A percentile compares a stretch with the other conserved stretches of the same genome.
These are phyloP conservation scores for Pestalotiopsis sp. DNA, from an alignment of 2,329 filamentous ascomycete species.

Conservation along the genomic window DNA sequence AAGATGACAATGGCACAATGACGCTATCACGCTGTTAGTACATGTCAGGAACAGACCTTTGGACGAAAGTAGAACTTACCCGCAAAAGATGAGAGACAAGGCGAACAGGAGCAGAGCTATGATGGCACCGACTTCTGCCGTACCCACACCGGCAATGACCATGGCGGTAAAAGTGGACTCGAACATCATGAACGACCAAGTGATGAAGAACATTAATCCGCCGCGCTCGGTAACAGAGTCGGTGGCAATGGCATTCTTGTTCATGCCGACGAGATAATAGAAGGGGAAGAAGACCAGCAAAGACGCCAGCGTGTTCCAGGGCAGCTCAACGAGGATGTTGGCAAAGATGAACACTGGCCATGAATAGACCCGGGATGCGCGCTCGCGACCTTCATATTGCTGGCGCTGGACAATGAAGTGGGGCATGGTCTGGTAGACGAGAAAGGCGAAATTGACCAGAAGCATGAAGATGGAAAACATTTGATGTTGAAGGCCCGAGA, in stretches of 20 bases:
- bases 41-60: neutral
- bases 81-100: constrained; percentile 75
- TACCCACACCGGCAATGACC: constrained; percentile 75
- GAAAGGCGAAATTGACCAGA: constrained; percentile 78
- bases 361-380: constrained; percentile 80
- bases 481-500: constrained; percentile 82
- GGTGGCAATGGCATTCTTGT: constrained; percentile 67
- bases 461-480: constrained; percentile 88
- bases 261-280: constrained; percentile 85
- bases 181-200: constrained; percentile 77
- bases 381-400: constrained; percentile 85
- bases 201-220: constrained; percentile 77
- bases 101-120: constrained; percentile 77
- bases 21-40: constrained; percentile 39
- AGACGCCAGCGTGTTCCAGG: constrained; percentile 79
- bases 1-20: constrained; percentile 60
- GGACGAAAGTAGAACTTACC: constrained; percentile 28
- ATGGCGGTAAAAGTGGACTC: constrained; percentile 81
- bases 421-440: constrained; percentile 82
- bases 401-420: constrained; percentile 82
- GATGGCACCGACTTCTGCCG: constrained; percentile 77
- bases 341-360: constrained; percentile 86
- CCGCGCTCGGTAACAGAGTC: constrained; percentile 69
- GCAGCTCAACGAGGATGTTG: constrained; percentile 82
- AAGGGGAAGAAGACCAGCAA: constrained; percentile 77